Conservation (phyloP, 306 rosid species). For the Corylus americana region DNA sequence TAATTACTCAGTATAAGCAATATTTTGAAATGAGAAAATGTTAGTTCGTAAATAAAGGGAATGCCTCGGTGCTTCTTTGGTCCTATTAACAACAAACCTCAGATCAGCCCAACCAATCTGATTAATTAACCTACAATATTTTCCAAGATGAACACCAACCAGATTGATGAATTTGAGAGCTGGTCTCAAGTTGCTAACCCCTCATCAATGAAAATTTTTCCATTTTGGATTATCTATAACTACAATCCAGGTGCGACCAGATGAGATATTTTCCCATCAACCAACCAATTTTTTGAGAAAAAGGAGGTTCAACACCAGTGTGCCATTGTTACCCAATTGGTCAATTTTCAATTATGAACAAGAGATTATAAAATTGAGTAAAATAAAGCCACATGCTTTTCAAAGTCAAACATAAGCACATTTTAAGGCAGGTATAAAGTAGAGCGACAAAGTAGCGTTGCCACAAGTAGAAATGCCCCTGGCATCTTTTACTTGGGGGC, state of each 20-base stretch:
- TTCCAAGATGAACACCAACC: neutral
- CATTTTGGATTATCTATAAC: neutral
- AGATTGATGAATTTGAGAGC: neutral
- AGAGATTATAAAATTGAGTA: neutral
- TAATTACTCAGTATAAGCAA: neutral
- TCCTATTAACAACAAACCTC: neutral
- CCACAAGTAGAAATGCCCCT: slow-evolving; percentile 5
- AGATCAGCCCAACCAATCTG: neutral
- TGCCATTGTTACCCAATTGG: neutral
- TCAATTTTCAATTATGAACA: neutral
- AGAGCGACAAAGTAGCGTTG: neutral
- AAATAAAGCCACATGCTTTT: slow-evolving; percentile 1
- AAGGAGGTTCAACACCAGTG: neutral
- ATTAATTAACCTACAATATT: neutral
- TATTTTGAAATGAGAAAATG: neutral
- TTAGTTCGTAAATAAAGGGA: neutral
- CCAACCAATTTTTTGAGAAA: neutral
- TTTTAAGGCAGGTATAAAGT: neutral
- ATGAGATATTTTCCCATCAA: slow-evolving; percentile 6
- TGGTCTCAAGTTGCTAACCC: neutral
- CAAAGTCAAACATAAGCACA: neutral
- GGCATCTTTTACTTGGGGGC: neutral
- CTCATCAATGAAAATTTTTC: neutral
- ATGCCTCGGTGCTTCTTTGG: neutral
- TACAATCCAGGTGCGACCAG: neutral